Conservation (phyloP, 2,329 filamentous ascomycete species). For the Peltaster fructicola region DNA sequence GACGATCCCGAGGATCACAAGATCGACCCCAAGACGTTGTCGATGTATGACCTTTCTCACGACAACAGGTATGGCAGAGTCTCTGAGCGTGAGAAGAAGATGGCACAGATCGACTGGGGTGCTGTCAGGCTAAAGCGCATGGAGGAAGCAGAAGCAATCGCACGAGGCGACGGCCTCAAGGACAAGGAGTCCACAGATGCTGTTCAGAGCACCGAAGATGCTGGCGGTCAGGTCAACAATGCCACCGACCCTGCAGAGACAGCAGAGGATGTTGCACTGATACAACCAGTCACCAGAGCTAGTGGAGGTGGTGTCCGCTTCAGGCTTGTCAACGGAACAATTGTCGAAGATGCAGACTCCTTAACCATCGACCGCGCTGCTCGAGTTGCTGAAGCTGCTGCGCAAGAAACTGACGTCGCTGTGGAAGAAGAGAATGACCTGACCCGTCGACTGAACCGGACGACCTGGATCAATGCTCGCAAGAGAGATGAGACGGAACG, state of each 20-base stretch:
- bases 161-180: constrained; percentile 6
- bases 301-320: constrained; percentile 18
- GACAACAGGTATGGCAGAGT: constrained; percentile 45
- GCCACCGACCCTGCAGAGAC: constrained; percentile 2
- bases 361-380: constrained; percentile 52
- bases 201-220: constrained; percentile 4
- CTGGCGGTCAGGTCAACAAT: constrained; percentile 2
- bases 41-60: constrained; percentile 55
- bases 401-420: constrained; percentile 29
- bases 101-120: constrained; percentile 47
- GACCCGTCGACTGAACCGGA: constrained; percentile 50
- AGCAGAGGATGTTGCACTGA: too few species aligned
- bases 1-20: constrained; percentile 19
- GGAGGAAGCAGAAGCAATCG: constrained; percentile 16
- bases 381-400: constrained; percentile 35
- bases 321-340: constrained; percentile 52
- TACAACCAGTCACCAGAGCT: too few species aligned
- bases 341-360: constrained; percentile 52
- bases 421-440: constrained; percentile 60
- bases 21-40: constrained; percentile 49
- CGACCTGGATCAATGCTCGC: constrained; percentile 48
- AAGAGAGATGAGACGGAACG: constrained; percentile 30
- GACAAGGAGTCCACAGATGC: constrained; percentile 3
- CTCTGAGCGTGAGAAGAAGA: constrained; percentile 55
- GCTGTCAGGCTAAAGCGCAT: constrained; percentile 26